Evolutionary conservation across 2,329 filamentous ascomycete species (phyloP), one percentile per base, ranked within the genome.

Genomic region (Erysiphe pulchra): DNA sequence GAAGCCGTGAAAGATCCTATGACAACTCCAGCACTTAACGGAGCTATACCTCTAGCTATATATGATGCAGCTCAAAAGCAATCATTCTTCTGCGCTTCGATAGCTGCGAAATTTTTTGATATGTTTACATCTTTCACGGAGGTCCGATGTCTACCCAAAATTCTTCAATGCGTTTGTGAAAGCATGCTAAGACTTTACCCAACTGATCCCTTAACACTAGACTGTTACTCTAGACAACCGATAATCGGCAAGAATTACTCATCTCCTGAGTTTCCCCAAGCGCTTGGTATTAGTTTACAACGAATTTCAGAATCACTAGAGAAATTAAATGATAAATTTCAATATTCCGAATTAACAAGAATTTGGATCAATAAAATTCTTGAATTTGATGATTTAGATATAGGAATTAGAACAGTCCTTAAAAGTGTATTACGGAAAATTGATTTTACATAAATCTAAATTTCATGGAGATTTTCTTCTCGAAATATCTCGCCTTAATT

Each of bases 21-120:
- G 51, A 65, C 68, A 47, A 87, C 85, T 42, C 85, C 87, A 4
- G 84, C 84, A 10, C 68, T 94, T 50, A 82, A 80, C 49, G 90
- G 90, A n/a, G 90, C 84, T 14, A 93, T 98, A 52, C 86, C 90
- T 1, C 71, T 85, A 47, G 85, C 87, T 36, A 82, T 98, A 42
- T 94, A 93, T 56, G 84, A 93, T 55, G 75, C 83, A 18, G 78
- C 85, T 6, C 75, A 76, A 63, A 83, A 80, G 59, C 77, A 93
- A 54, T 71, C 80, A 45, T 75, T 80, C 51, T 75, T 77, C 58
- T 72, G 71, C 48, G 62, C 75, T 1, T 63, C 66, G 1, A 68
- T 84, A 7, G 83, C 75, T 2, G 75, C 79, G 54, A 64, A 70
- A 18, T 93, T 94, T 62, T 95, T 90, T 61, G 66, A 80, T 55